These are phyloP conservation scores for Rhododendron henanense DNA, from an alignment of 148 eudicot genomes.

Conservation along the genomic window DNA sequence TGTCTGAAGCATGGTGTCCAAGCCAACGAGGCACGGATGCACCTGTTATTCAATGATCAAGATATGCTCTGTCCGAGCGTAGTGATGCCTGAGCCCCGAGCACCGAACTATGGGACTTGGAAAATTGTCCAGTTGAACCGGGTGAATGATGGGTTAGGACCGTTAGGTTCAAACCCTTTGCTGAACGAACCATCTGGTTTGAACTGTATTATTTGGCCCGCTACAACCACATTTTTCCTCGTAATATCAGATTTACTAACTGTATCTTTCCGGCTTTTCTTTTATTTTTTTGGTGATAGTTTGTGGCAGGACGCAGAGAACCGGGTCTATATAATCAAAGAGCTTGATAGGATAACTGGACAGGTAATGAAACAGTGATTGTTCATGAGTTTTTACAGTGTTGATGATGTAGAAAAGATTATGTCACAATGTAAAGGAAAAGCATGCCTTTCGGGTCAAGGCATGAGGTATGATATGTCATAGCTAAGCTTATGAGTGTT, in stretches of 20 bases:
- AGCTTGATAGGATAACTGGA: constrained; percentile 81
- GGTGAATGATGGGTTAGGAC: not conserved
- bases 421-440: not conserved
- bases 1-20: too few species aligned
- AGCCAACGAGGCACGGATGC: too few species aligned
- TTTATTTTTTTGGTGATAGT: constrained; percentile 29
- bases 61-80: not conserved
- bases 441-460: not conserved
- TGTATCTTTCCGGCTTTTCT: not conserved
- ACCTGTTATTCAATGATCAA: not conserved
- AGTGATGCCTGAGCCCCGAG: not conserved
- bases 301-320: constrained; percentile 86
- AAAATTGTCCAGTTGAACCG: not conserved
- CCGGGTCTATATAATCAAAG: constrained; percentile 62
- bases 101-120: too few species aligned
- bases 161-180: not conserved
- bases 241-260: not conserved
- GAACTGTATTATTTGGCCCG: not conserved
- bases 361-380: constrained; percentile 39
- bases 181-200: not conserved
- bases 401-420: not conserved
- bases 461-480: not conserved
- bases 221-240: not conserved
- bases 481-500: not conserved
- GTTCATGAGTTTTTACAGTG: not conserved